phyloP scores from a whole-genome alignment of 2,329 filamentous ascomycete species.

The Zasmidium angulare region DNA sequence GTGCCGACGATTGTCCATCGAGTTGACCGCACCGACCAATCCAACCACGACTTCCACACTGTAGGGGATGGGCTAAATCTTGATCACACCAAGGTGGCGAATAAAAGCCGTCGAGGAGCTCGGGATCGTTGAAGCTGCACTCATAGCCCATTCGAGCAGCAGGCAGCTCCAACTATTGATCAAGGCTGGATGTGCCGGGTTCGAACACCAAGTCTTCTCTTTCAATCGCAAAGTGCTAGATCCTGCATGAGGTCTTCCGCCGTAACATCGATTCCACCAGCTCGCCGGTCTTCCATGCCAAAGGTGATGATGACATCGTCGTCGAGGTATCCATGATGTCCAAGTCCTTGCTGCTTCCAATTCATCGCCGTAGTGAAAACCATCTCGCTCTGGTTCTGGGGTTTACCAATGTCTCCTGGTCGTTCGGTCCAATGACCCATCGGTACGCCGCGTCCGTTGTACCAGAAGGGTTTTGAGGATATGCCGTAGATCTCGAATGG shows the following conservation, averaged over 20 bases:
- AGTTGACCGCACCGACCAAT: too few relatives aligned
- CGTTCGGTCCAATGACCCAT: slow-evolving; percentile 1
- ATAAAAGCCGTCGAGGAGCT: too few relatives aligned
- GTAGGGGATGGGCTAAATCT: too few relatives aligned
- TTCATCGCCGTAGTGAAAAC: slow-evolving; percentile 8
- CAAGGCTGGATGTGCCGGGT: too few relatives aligned
- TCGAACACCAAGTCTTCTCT: too few relatives aligned
- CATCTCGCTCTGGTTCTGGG: slow-evolving; percentile 12
- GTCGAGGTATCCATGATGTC: slow-evolving; percentile 12
- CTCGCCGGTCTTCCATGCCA: slow-evolving; percentile 11
- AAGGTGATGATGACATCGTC: slow-evolving; percentile 12
- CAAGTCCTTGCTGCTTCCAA: slow-evolving; percentile 9
- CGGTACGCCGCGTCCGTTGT: slow-evolving; percentile 44
- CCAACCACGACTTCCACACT: too few relatives aligned
- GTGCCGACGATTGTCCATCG: too few relatives aligned
- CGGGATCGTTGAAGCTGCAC: too few relatives aligned
- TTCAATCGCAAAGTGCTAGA: slow-evolving; percentile 7
- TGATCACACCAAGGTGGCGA: too few relatives aligned
- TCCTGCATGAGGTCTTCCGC: slow-evolving; percentile 9
- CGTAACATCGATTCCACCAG: slow-evolving; percentile 12
- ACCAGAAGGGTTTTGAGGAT: slow-evolving; percentile 54
- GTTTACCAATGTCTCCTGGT: slow-evolving; percentile 3
- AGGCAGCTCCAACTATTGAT: too few relatives aligned
- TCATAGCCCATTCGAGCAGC: too few relatives aligned
- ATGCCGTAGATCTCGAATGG: slow-evolving; percentile 54